Percentiles rank a stretch among this genome's conserved stretches.
Conservation (phyloP, 2,329 filamentous ascomycete genomes). For the Calcarisporium arbuscula region DNA sequence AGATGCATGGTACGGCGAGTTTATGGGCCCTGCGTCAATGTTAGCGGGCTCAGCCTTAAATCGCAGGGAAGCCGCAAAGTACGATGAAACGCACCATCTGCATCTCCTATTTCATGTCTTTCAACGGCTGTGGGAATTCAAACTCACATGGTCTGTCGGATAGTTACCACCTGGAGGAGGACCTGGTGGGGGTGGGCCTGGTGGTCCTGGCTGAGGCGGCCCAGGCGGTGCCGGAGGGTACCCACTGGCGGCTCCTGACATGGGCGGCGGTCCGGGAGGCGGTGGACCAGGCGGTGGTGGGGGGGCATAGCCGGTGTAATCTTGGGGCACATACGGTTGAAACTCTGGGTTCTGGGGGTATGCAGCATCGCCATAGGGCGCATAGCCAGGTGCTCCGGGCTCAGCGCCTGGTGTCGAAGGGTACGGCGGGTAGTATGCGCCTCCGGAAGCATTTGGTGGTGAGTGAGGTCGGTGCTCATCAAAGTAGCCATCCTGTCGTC, state of each 20-base stretch:
- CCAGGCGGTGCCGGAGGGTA: slow-evolving; percentile 18
- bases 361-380: slow-evolving; percentile 14
- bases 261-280: slow-evolving; percentile 8
- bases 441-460: slow-evolving; percentile 45
- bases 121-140: too few relatives aligned
- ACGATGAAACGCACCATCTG: slow-evolving; percentile 30
- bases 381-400: slow-evolving; percentile 6
- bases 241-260: slow-evolving; percentile 3
- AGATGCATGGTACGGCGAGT: slow-evolving; percentile 1
- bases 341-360: slow-evolving; percentile 35
- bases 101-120: slow-evolving; percentile 17
- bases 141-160: slow-evolving; percentile 39
- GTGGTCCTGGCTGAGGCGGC: slow-evolving; percentile 21
- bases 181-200: slow-evolving; percentile 23
- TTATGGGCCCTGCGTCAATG: too few relatives aligned
- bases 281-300: slow-evolving; percentile 31
- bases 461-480: slow-evolving; percentile 34
- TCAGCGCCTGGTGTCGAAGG: slow-evolving; percentile 22
- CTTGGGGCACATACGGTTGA: slow-evolving; percentile 34
- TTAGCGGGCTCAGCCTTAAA: too few relatives aligned
- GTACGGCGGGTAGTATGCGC: slow-evolving; percentile 40
- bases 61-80: slow-evolving; percentile 2
- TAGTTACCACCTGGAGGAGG: slow-evolving; percentile 25
- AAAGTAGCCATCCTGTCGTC: slow-evolving; percentile 26
- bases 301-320: slow-evolving; percentile 34